phyloP scores from a whole-genome alignment of 345 rosid species.

The Eucalyptus decipiens region DNA sequence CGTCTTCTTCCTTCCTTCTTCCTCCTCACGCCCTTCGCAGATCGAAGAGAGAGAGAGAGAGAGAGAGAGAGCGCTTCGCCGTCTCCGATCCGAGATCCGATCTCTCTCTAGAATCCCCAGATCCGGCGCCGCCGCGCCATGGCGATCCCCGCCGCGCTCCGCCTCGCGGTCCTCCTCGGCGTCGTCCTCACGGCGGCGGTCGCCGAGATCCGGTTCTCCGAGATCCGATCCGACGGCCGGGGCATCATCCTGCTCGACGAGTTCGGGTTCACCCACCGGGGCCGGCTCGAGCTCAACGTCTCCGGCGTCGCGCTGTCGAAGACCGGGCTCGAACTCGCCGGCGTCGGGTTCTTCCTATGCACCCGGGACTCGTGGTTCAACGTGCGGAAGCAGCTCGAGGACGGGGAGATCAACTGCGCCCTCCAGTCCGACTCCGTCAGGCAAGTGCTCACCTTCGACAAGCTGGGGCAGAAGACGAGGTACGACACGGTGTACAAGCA shows the following conservation, averaged over 20 bases:
- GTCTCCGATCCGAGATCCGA: background rate
- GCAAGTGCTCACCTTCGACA: constrained; percentile 50
- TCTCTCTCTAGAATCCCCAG: background rate
- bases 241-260: constrained; percentile 67
- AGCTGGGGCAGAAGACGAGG: constrained; percentile 12
- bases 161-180: background rate
- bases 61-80: background rate
- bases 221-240: constrained; percentile 68
- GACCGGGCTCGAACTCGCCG: constrained; percentile 53
- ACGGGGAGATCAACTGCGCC: constrained; percentile 64
- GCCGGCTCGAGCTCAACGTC: constrained; percentile 69
- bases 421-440: constrained; percentile 57
- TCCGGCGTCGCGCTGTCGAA: constrained; percentile 40
- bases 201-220: constrained; percentile 64
- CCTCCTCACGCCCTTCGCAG: background rate
- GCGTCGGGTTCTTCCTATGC: constrained; percentile 92
- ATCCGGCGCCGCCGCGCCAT: background rate
- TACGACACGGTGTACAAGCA: constrained; percentile 3
- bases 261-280: constrained; percentile 87
- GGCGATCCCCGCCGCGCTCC: background rate
- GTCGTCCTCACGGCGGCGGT: background rate
- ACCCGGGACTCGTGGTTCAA: constrained; percentile 76
- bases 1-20: background rate
- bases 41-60: background rate
- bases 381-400: constrained; percentile 69